phyloP scores from a whole-genome alignment of 106 monocot genomes.

The Apostasia shenzhenica region DNA sequence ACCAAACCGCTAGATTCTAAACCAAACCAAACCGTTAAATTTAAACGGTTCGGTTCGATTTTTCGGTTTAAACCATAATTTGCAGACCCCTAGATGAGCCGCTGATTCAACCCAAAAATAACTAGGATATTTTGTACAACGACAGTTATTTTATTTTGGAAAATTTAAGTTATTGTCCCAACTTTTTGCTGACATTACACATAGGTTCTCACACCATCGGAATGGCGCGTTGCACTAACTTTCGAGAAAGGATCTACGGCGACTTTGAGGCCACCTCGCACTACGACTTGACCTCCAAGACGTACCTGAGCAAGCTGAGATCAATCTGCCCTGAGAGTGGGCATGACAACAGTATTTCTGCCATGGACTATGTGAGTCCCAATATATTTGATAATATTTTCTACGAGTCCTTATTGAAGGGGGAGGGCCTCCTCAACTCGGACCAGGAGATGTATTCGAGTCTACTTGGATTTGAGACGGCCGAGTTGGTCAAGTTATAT shows the following conservation, averaged over 20 bases:
- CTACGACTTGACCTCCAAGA: conserved; percentile 13
- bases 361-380: conserved; percentile 60
- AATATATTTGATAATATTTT: conserved; percentile 65
- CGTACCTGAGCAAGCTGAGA: conserved; percentile 36
- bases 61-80: too few species aligned
- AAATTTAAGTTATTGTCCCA: too few species aligned
- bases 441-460: conserved; percentile 84
- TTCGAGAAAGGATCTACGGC: conserved; percentile 61
- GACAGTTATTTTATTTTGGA: too few species aligned
- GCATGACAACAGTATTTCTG: conserved; percentile 48
- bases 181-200: background rate
- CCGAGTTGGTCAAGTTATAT: conserved; percentile 48
- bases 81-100: too few species aligned
- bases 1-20: too few species aligned
- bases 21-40: too few species aligned
- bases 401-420: conserved; percentile 37
- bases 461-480: conserved; percentile 36
- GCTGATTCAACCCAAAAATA: too few species aligned
- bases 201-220: conserved; percentile 88
- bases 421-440: conserved; percentile 77
- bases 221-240: conserved; percentile 55
- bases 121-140: too few species aligned
- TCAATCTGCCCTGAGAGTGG: conserved; percentile 33
- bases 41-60: too few species aligned
- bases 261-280: conserved; percentile 31